Evolutionary conservation across 768 basidiomycete species (phyloP).

Genomic region (Tremella fuciformis): DNA sequence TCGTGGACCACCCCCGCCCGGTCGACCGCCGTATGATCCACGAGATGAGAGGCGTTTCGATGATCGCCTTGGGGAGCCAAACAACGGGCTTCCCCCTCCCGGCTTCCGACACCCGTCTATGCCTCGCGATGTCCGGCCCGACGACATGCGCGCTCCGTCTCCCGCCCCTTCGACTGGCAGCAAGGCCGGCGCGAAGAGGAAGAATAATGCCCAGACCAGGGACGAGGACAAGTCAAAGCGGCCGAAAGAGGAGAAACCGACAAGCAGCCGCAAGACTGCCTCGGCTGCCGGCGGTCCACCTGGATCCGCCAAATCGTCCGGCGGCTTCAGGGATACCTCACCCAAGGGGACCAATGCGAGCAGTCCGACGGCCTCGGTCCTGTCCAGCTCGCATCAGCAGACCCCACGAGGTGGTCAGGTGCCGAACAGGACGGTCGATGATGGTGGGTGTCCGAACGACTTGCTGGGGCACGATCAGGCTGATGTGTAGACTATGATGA

Average conservation of each 20-base stretch:
- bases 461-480: background rate
- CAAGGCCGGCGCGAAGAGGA: conserved; percentile 28
- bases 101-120: conserved; percentile 26
- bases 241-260: conserved; percentile 37
- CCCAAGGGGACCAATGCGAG: conserved; percentile 8
- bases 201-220: conserved; percentile 10
- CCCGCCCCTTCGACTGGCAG: conserved; percentile 35
- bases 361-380: conserved; percentile 2
- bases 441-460: conserved; percentile 52
- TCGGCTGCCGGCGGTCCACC: background rate
- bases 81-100: conserved; percentile 6
- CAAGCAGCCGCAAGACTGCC: conserved; percentile 25
- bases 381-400: conserved; percentile 5
- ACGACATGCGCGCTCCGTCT: conserved; percentile 29
- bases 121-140: conserved; percentile 23
- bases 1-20: conserved; percentile 58
- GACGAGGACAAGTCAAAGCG: conserved; percentile 24
- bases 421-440: conserved; percentile 67
- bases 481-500: conserved; percentile 73
- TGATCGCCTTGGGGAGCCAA: conserved; percentile 29
- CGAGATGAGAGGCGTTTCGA: conserved; percentile 27
- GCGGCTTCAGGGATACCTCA: background rate
- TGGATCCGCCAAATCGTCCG: background rate
- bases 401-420: conserved; percentile 32
- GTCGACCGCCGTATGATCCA: conserved; percentile 28